Evolutionary conservation across 1,139 yeast genomes (phyloP).

Genomic region (Yamadazyma buinensis): DNA sequence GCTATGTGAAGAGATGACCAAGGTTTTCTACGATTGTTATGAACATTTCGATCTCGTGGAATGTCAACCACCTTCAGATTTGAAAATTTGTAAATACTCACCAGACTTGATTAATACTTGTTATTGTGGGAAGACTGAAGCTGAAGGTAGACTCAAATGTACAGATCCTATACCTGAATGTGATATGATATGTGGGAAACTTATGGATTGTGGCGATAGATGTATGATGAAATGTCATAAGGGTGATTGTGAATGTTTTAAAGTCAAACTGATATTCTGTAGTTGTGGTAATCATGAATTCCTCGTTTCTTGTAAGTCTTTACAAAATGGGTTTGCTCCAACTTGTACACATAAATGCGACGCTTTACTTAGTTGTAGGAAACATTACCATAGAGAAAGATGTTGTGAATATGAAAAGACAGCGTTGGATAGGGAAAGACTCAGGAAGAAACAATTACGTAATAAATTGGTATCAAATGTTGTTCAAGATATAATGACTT

Average conservation of each 20-base stretch:
- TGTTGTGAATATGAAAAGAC: constrained; percentile 70
- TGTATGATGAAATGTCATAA: constrained; percentile 72
- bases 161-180: constrained; percentile 80
- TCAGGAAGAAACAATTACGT: constrained; percentile 46
- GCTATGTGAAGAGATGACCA: constrained; percentile 52
- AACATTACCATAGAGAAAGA: constrained; percentile 65
- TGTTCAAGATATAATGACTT: constrained; percentile 42
- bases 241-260: constrained; percentile 70
- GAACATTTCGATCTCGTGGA: constrained; percentile 54
- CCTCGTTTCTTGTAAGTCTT: constrained; percentile 61
- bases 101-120: constrained; percentile 62
- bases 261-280: constrained; percentile 45
- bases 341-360: constrained; percentile 73
- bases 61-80: constrained; percentile 52
- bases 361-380: constrained; percentile 72
- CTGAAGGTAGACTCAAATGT: constrained; percentile 47
- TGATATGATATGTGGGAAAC: constrained; percentile 57
- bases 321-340: constrained; percentile 50
- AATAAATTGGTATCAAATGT: constrained; percentile 35
- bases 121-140: constrained; percentile 63
- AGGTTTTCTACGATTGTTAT: constrained; percentile 59
- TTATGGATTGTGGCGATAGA: constrained; percentile 65
- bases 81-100: constrained; percentile 56
- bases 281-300: constrained; percentile 48
- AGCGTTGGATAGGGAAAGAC: constrained; percentile 62